A percentile compares a stretch with the other conserved stretches of the same genome.
phyloP scores from a whole-genome alignment of 164 flowering plant genomes.

The Magnolia sinica region DNA sequence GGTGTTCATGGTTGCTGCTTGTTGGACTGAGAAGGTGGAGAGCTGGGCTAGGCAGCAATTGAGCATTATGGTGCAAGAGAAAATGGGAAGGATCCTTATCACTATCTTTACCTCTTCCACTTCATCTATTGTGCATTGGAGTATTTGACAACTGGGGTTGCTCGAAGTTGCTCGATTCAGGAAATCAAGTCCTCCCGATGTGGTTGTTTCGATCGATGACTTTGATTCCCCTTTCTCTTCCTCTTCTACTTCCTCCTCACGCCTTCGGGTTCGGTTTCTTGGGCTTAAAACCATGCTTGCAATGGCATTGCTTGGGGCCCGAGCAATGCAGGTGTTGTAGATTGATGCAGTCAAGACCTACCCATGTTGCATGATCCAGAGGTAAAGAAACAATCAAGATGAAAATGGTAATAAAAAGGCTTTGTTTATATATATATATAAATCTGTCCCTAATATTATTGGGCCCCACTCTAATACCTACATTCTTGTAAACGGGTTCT shows the following conservation, averaged over 20 bases:
- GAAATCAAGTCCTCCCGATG: constrained; percentile 37
- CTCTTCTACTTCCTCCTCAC: constrained; percentile 17
- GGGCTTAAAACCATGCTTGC: constrained; percentile 41
- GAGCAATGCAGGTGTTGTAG: constrained; percentile 22
- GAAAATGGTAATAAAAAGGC: neutral
- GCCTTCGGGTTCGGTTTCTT: constrained; percentile 6
- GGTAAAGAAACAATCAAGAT: neutral
- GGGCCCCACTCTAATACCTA: no score
- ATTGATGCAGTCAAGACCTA: constrained; percentile 61
- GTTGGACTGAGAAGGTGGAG: constrained; percentile 90
- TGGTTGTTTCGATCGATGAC: constrained; percentile 9
- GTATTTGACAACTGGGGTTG: constrained; percentile 27
- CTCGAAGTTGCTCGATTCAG: constrained; percentile 46
- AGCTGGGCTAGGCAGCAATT: constrained; percentile 96
- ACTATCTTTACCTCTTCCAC: constrained; percentile 85
- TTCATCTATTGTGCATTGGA: constrained; percentile 49
- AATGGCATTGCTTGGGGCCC: constrained; percentile 37
- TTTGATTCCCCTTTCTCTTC: constrained; percentile 7
- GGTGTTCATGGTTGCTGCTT: constrained; percentile 93
- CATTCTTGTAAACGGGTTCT: no score
- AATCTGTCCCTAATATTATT: no score
- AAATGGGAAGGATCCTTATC: constrained; percentile 58
- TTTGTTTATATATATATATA: no score
- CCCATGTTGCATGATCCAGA: neutral
- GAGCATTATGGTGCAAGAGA: constrained; percentile 76